Conservation (phyloP, 2,329 filamentous ascomycete genomes). For the Elsinoe fawcettii region DNA sequence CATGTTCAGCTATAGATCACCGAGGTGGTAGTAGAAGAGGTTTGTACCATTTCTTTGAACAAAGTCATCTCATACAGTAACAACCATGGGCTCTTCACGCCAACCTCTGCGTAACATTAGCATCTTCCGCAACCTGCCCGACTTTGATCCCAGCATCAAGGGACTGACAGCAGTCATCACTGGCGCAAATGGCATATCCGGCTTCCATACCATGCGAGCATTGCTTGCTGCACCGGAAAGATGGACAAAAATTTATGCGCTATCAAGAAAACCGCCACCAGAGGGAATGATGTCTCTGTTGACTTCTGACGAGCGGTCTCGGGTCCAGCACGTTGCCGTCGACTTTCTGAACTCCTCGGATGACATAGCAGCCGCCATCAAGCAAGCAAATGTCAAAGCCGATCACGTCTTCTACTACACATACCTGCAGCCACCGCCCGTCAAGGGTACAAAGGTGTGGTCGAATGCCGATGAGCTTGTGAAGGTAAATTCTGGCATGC, state of each 20-base stretch:
- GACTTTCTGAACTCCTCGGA: constrained; percentile 32
- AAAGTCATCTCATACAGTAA: not conserved
- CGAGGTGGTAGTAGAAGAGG: not conserved
- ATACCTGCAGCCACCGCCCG: constrained; percentile 46
- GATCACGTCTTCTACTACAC: constrained; percentile 48
- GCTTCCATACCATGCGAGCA: constrained; percentile 44
- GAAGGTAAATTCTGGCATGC: constrained; percentile 43
- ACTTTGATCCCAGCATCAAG: constrained; percentile 36
- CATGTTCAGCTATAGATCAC: not conserved
- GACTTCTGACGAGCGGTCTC: constrained; percentile 25
- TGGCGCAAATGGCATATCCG: constrained; percentile 49
- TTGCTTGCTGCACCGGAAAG: constrained; percentile 40
- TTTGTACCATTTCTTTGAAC: not conserved
- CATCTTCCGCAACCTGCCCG: constrained; percentile 46
- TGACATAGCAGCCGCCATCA: constrained; percentile 27
- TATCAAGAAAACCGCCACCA: constrained; percentile 41
- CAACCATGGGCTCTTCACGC: constrained; percentile 23
- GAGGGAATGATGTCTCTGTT: constrained; percentile 30
- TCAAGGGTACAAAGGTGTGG: constrained; percentile 40
- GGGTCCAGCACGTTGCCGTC: constrained; percentile 26
- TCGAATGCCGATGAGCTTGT: constrained; percentile 45
- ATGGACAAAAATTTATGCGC: constrained; percentile 47
- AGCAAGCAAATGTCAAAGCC: constrained; percentile 25
- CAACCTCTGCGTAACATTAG: constrained; percentile 27
- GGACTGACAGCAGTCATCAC: constrained; percentile 46